These are phyloP conservation scores for Cytospora chrysosperma DNA, from an alignment of 2,329 filamentous ascomycete species.

Conservation along the genomic window DNA sequence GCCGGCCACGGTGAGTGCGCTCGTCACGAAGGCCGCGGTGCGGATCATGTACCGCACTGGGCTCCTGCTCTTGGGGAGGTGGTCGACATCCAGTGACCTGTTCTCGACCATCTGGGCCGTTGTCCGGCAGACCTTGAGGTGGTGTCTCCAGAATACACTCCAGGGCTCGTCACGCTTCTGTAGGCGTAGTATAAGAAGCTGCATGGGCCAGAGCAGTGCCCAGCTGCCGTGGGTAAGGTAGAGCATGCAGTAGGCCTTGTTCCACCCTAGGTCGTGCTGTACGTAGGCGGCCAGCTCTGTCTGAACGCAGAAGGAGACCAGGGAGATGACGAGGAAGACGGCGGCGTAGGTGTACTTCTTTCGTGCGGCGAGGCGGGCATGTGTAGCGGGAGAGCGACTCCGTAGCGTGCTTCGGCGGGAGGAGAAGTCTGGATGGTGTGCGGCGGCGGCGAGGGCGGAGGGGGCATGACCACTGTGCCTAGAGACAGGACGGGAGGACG, in stretches of 20 bases:
- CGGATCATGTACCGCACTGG: slow-evolving; percentile 69
- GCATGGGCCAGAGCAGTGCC: slow-evolving; percentile 82
- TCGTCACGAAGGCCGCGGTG: slow-evolving; percentile 80
- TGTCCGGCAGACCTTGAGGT: slow-evolving; percentile 49
- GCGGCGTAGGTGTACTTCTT: slow-evolving; percentile 85
- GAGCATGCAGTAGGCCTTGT: slow-evolving; percentile 99
- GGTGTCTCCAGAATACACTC: slow-evolving; percentile 77
- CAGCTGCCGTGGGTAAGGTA: slow-evolving; percentile 96
- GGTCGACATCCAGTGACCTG: slow-evolving; percentile 67
- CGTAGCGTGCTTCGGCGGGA: slow-evolving; percentile 68
- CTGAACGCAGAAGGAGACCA: slow-evolving; percentile 88
- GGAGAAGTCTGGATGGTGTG: slow-evolving; percentile 41
- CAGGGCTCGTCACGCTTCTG: slow-evolving; percentile 79
- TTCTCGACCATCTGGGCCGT: slow-evolving; percentile 81
- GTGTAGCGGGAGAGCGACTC: slow-evolving; percentile 70
- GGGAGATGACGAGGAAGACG: slow-evolving; percentile 77
- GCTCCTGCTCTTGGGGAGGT: slow-evolving; percentile 39
- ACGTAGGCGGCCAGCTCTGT: slow-evolving; percentile 96
- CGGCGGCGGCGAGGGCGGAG: slow-evolving; percentile 31
- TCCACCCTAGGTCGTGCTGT: slow-evolving; percentile 87
- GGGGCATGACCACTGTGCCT: slow-evolving; percentile 16
- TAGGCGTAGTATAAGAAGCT: slow-evolving; percentile 75
- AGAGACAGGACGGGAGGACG: slow-evolving; percentile 18
- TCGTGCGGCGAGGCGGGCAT: slow-evolving; percentile 64
- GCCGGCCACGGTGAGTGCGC: slow-evolving; percentile 83